Conservation (phyloP, 208 protist genomes). For the Balamuthia mandrillaris region DNA sequence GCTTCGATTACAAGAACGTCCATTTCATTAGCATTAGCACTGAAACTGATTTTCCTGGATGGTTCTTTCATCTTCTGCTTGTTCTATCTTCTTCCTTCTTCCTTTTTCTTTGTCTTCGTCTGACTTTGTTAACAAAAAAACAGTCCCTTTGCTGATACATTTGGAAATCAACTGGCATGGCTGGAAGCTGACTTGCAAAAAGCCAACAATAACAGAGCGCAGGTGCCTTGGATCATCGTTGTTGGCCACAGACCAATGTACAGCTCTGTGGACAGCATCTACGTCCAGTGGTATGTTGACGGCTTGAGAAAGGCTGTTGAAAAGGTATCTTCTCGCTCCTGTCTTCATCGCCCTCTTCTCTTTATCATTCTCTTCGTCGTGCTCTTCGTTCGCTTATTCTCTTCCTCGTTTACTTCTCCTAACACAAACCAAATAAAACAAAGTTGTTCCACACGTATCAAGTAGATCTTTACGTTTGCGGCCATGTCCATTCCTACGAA, state of each 20-base stretch:
- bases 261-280: too few species aligned
- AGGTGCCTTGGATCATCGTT: constrained; percentile 22
- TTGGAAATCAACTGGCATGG: constrained; percentile 31
- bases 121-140: too few species aligned
- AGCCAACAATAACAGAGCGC: neutral
- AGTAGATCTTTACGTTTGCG: constrained; percentile 14
- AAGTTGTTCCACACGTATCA: constrained; percentile 20
- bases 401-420: neutral
- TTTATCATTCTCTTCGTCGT: too few species aligned
- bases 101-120: neutral
- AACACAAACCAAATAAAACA: neutral
- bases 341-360: too few species aligned
- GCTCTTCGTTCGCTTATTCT: neutral
- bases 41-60: constrained; percentile 18
- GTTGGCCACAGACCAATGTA: neutral
- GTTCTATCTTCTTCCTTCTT: neutral
- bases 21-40: constrained; percentile 32
- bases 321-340: too few species aligned
- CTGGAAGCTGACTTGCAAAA: constrained; percentile 25
- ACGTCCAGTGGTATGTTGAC: too few species aligned
- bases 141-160: neutral
- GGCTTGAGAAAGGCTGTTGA: too few species aligned
- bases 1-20: constrained; percentile 10
- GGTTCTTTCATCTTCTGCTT: too few species aligned
- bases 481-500: constrained; percentile 36